These are phyloP conservation scores for Parafenestella ontariensis DNA, from an alignment of 2,329 filamentous ascomycete species.

Conservation along the genomic window DNA sequence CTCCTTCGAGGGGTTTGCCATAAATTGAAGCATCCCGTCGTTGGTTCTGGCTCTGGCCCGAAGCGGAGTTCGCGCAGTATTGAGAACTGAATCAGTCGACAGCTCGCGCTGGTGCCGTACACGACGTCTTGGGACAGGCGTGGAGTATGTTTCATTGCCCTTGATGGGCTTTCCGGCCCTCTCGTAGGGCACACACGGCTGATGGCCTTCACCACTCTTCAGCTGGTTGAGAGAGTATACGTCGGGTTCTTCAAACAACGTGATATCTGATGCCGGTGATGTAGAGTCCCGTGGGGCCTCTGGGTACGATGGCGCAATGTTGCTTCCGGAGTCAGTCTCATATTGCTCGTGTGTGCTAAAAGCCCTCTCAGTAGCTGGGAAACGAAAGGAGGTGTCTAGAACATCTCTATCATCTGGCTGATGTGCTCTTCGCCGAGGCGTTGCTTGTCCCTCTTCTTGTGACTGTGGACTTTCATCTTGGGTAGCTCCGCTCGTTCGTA, in stretches of 20 bases:
- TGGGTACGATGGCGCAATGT: background rate
- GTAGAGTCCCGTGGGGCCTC: background rate
- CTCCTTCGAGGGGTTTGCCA: slow-evolving; percentile 4
- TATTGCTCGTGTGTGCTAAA: slow-evolving; percentile 5
- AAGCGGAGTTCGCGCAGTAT: background rate
- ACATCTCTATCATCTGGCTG: background rate
- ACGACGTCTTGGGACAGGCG: background rate
- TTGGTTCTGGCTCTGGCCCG: slow-evolving; percentile 9
- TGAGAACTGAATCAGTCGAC: background rate
- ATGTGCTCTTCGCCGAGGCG: background rate
- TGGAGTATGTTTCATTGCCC: background rate
- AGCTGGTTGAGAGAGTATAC: background rate
- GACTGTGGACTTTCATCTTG: background rate
- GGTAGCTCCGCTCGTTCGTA: background rate
- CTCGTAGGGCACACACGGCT: background rate
- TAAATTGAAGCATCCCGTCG: slow-evolving; percentile 17
- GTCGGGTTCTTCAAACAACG: slow-evolving; percentile 11
- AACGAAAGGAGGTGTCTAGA: background rate
- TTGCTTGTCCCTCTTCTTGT: background rate
- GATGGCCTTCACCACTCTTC: background rate
- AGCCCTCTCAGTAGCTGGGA: background rate
- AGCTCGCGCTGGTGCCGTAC: background rate
- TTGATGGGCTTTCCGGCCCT: background rate
- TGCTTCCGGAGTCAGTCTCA: background rate
- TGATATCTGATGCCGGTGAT: slow-evolving; percentile 16